Evolutionary conservation across 179 eudicot species (phyloP).

Genomic region (Patellifolia procumbens): DNA sequence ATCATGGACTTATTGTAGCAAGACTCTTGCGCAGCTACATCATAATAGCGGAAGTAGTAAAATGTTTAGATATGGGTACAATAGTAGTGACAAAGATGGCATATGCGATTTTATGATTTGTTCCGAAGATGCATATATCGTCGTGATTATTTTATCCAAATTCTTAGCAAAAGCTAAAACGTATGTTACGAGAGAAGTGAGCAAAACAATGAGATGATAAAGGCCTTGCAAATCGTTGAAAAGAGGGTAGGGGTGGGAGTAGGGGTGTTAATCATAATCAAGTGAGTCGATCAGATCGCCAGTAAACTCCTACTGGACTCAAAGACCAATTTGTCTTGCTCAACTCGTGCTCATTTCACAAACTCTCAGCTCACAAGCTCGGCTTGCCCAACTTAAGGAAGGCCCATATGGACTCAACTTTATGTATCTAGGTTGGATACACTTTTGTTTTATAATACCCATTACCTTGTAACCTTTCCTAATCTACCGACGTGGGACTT

Average conservation of each 20-base stretch:
- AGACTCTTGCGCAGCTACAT: background rate
- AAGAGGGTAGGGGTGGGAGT: background rate
- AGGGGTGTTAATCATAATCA: background rate
- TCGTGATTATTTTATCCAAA: background rate
- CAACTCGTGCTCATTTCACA: too few relatives aligned
- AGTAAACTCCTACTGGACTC: too few relatives aligned
- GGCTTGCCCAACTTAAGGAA: too few relatives aligned
- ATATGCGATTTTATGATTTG: background rate
- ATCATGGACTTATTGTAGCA: background rate
- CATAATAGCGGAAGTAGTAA: background rate
- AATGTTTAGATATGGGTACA: background rate
- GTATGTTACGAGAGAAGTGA: background rate
- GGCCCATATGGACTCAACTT: too few relatives aligned
- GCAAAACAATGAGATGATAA: background rate
- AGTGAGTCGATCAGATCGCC: too few relatives aligned
- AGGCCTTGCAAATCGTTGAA: background rate
- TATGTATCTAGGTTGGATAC: too few relatives aligned
- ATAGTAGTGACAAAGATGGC: background rate
- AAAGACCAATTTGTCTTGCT: too few relatives aligned
- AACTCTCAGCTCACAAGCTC: too few relatives aligned
- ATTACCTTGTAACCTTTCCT: too few relatives aligned
- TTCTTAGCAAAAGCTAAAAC: background rate
- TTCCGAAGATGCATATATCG: background rate
- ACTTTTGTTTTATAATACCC: too few relatives aligned
- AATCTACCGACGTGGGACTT: too few relatives aligned